Evolutionary conservation across 257 asterid species (phyloP).

Genomic region (Ilex asprella): DNA sequence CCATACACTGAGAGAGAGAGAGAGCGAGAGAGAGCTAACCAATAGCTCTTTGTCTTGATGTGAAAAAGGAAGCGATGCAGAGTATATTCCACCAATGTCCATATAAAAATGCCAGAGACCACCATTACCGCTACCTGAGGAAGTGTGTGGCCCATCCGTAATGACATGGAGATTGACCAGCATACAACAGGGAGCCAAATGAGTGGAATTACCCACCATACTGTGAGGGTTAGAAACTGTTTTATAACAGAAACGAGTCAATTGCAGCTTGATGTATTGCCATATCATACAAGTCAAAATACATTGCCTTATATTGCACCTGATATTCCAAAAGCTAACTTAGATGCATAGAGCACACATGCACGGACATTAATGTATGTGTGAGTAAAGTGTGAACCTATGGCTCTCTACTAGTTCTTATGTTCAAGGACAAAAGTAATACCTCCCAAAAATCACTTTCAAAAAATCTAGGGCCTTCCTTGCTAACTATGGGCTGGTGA

Average conservation of each 20-base stretch:
- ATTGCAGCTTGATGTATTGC: constrained; percentile 1
- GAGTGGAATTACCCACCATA: constrained; percentile 82
- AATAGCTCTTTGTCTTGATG: constrained; percentile 50
- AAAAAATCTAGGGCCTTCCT: constrained; percentile 85
- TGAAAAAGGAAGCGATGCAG: constrained; percentile 74
- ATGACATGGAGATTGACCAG: constrained; percentile 44
- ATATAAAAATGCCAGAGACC: constrained; percentile 43
- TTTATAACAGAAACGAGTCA: constrained; percentile 13
- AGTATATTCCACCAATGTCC: constrained; percentile 75
- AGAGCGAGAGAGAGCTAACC: constrained; percentile 36
- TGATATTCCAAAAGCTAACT: too few species aligned
- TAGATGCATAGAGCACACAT: too few species aligned
- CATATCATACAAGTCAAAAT: neutral
- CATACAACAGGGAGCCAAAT: constrained; percentile 78
- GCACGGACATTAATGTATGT: too few species aligned
- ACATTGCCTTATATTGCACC: too few species aligned
- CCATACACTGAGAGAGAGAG: neutral
- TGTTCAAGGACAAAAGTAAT: constrained; percentile 3
- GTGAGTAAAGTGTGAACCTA: too few species aligned
- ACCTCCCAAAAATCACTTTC: constrained; percentile 84
- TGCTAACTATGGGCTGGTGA: constrained; percentile 87
- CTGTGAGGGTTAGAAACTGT: constrained; percentile 68
- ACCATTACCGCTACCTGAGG: constrained; percentile 32
- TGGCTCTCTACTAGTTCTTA: too few species aligned
- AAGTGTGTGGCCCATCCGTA: constrained; percentile 37